Evolutionary conservation across 176 grass and related monocot species (phyloP), one percentile per base, ranked within the genome.

Genomic region (Tillandsia leiboldiana): DNA sequence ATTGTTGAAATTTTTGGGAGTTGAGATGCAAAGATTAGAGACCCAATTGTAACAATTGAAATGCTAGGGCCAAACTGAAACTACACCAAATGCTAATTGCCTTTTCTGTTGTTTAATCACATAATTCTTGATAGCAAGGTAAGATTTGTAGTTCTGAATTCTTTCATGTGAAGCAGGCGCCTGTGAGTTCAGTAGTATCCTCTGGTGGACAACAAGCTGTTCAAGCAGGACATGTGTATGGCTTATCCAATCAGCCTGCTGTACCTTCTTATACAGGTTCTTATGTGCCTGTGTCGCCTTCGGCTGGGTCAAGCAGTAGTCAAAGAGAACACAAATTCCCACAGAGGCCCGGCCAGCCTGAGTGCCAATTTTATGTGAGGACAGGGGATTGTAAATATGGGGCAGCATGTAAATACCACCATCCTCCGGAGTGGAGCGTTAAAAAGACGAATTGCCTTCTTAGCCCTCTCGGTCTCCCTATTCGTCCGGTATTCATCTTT

Each of bases 361-460:
- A 91, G 50, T 91, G 89, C 51, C 79, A 91, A 33, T 81, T 85
- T 75, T 91, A 87, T 76, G 77, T 87, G 89, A 82, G 76, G 79
- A 87, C 89, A 53, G 89, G 89, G 29, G 73, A 65, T 58, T 91
- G 89, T 53, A 91, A 91, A 85, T 91, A 75, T 85, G 85, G 89
- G 75, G 51, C 76, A 10, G 65, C 73, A 49, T 91, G 89, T 48
- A 91, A 87, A 80, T 91, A 85, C 59, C 63, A 85, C 72, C 89
- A 91, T 78, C 85, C 89, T 52, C 76, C 81, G 68, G 65, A 85
- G 42, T 79, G 78, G 73, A 83, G 48, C 73, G 75, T 69, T 74
- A 73, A 76, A 17, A 87, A 73, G 62, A 72, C 72, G 53, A 87
- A 80, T 72, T 82, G 48, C 68, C 4, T 72, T 42, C 76, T 91